Conservation (phyloP, 352 stramenopile genomes). For the Globisporangium parvum region DNA sequence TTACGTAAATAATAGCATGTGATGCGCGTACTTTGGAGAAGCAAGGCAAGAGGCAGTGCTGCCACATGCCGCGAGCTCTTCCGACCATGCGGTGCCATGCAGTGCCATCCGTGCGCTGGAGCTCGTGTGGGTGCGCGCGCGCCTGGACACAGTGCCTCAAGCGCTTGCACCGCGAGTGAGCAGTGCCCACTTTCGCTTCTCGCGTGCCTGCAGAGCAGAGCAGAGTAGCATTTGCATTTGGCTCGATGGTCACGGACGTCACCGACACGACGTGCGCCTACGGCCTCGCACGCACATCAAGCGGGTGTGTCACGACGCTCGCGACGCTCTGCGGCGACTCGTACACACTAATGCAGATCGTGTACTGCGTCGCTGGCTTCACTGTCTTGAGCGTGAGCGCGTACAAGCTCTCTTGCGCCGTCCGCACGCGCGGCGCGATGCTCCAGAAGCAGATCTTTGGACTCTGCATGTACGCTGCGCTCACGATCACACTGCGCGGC, state of each 20-base stretch:
- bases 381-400: conserved; percentile 22
- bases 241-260: conserved; percentile 17
- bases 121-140: no score
- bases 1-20: no score
- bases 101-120: no score
- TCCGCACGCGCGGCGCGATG: conserved; percentile 27
- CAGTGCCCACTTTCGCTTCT: no score
- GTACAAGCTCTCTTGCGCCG: conserved; percentile 39
- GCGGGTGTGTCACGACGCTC: conserved; percentile 36
- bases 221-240: no score
- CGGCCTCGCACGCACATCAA: conserved; percentile 32
- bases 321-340: conserved; percentile 22
- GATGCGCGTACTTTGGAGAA: no score
- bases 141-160: no score
- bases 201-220: no score
- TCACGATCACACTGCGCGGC: conserved; percentile 49
- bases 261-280: conserved; percentile 46
- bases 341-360: conserved; percentile 34
- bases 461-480: conserved; percentile 35
- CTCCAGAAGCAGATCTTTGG: conserved; percentile 51
- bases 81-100: no score
- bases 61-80: no score
- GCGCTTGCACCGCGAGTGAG: no score
- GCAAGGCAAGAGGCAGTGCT: no score
- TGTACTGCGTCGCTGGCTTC: conserved; percentile 36